Conservation (phyloP, 2,329 filamentous ascomycete genomes). For the Aspergillus calidoustus region DNA sequence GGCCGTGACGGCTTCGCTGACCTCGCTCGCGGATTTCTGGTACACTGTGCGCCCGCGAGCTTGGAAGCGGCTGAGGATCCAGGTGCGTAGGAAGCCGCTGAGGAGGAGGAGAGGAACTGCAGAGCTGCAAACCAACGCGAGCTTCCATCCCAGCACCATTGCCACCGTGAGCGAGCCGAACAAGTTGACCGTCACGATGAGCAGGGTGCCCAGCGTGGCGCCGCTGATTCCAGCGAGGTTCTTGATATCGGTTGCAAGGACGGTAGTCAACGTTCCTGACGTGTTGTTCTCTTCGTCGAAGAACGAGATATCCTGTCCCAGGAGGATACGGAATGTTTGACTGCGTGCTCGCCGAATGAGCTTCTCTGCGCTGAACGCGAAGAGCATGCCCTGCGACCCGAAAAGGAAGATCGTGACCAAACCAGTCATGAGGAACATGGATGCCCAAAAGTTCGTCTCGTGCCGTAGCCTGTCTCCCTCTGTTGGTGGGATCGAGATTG, state of each 20-base stretch:
- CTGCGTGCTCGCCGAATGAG: conserved; percentile 81
- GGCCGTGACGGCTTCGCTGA: conserved; percentile 55
- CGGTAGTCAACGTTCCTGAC: conserved; percentile 69
- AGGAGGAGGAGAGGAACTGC: conserved; percentile 48
- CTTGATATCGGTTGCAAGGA: conserved; percentile 75
- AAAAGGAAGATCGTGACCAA: conserved; percentile 71
- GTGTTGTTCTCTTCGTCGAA: conserved; percentile 31
- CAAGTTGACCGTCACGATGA: conserved; percentile 76
- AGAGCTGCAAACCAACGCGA: conserved; percentile 67
- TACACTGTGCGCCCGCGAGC: conserved; percentile 49
- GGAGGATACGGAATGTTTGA: conserved; percentile 40
- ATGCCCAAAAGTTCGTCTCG: conserved; percentile 78
- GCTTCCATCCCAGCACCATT: conserved; percentile 76
- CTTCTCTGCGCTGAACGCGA: conserved; percentile 82
- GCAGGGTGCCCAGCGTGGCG: conserved; percentile 77
- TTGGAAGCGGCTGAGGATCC: conserved; percentile 55
- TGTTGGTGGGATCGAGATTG: conserved; percentile 61
- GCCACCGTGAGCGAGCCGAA: conserved; percentile 69
- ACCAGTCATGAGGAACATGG: conserved; percentile 85
- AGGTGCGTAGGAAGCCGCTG: conserved; percentile 47
- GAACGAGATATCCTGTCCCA: conserved; percentile 35
- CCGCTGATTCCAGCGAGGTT: conserved; percentile 63
- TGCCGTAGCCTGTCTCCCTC: conserved; percentile 62
- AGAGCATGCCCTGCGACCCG: conserved; percentile 67
- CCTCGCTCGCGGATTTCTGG: conserved; percentile 54